phyloP scores from a whole-genome alignment of 2,329 filamentous ascomycete genomes.

The Talaromyces sp. region DNA sequence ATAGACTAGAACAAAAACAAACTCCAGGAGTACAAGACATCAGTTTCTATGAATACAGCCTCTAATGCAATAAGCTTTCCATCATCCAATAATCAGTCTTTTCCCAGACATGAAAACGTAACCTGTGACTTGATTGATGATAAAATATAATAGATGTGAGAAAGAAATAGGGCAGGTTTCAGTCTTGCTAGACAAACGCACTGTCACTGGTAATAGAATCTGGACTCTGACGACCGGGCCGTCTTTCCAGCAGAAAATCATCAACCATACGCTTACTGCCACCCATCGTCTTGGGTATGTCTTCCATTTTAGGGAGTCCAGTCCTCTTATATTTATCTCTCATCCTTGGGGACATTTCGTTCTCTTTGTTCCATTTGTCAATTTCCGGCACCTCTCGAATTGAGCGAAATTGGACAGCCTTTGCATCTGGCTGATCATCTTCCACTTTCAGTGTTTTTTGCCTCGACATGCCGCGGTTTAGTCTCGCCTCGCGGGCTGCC shows the following conservation, averaged over 20 bases:
- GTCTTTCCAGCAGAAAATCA: conserved; percentile 35
- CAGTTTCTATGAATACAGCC: not conserved
- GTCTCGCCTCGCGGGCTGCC: conserved; percentile 22
- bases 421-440: conserved; percentile 24
- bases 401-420: conserved; percentile 28
- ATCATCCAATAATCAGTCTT: not conserved
- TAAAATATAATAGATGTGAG: not conserved
- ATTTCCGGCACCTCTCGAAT: conserved; percentile 25
- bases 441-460: conserved; percentile 23
- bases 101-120: not conserved
- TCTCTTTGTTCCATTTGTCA: conserved; percentile 30
- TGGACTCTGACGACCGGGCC: conserved; percentile 22
- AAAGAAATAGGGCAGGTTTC: not conserved
- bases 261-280: conserved; percentile 41
- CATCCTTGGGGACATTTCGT: conserved; percentile 21
- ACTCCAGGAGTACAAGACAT: not conserved
- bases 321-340: conserved; percentile 16
- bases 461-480: conserved; percentile 15
- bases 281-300: conserved; percentile 27
- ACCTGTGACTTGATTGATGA: not conserved
- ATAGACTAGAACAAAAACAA: not conserved
- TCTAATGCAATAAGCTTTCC: not conserved
- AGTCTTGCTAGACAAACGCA: conserved; percentile 28
- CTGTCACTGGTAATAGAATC: conserved; percentile 20
- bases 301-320: conserved; percentile 24